Base-by-base conservation (phyloP, 306 rosid genomes). In the Lathyrus aphaca region DNA sequence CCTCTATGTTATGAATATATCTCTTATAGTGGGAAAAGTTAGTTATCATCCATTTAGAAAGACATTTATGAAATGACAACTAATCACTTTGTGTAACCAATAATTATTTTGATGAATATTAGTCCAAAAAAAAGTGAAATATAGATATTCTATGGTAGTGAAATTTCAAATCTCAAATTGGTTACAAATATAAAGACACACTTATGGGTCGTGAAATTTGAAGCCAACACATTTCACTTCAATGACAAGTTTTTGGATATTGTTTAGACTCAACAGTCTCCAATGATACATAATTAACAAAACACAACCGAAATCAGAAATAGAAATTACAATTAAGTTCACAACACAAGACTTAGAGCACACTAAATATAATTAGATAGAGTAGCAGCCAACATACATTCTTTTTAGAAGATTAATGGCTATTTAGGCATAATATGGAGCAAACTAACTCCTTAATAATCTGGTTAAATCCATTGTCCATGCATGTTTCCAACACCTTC, bases 401-500 rank as follows among this genome's bases (percentile, higher is more conserved):
- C 80, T 78, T 58, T 82, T 85, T 50, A 76, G 83, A 3, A 81
- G 83, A 73, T 86, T 13, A 6, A 86, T 59, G 88, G 81, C 84
- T 82, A 91, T 64, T 79, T 75, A 12, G 90, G 88, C 83, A 87
- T 87, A 13, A 89, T 11, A 17, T 48, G 64, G 23, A 82, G 86
- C 14, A 70, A 40, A 64, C 35, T 73, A 77, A 48, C 81, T 29
- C 82, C 87, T 88, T 80, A 17, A 17, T 72, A 77, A 65, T 49
- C 46, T 73, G 74, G n/a, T 80, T 72, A 66, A 81, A 86, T 29
- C 83, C 89, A 79, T 56, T 80, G 32, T 78, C 92, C 86, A 79
- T 65, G 29, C 87, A 88, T 61, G 18, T 83, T 88, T 66, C 91
- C 87, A 49, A 46, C 79, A n/a, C 80, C 87, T 75, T 82, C 91